These are phyloP conservation scores for Metschnikowia gelsemii DNA, from an alignment of 805 yeast genomes.

Conservation along the genomic window DNA sequence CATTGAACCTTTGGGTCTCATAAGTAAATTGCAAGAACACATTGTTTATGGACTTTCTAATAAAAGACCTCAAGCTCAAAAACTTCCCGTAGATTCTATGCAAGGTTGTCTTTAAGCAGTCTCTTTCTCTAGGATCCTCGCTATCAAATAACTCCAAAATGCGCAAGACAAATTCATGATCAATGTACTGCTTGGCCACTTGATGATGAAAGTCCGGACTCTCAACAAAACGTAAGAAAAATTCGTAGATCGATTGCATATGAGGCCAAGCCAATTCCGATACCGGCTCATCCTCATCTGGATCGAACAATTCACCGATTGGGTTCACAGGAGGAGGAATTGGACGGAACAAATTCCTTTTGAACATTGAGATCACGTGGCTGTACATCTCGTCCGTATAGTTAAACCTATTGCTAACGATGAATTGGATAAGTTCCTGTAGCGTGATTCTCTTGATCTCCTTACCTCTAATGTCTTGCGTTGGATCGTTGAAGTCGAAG, in stretches of 20 bases:
- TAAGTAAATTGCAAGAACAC: slow-evolving; percentile 90
- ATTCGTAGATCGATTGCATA: slow-evolving; percentile 95
- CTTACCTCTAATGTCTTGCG: slow-evolving; percentile 87
- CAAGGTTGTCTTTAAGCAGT: slow-evolving; percentile 88
- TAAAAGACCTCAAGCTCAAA: slow-evolving; percentile 82
- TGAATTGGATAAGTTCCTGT: slow-evolving; percentile 86
- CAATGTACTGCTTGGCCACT: slow-evolving; percentile 89
- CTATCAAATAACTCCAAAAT: slow-evolving; percentile 89
- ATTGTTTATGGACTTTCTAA: slow-evolving; percentile 86
- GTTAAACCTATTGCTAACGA: slow-evolving; percentile 75
- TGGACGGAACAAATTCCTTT: slow-evolving; percentile 85
- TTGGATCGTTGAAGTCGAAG: slow-evolving; percentile 92
- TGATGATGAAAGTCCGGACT: slow-evolving; percentile 93
- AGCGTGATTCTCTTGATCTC: slow-evolving; percentile 85
- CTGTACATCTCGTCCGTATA: slow-evolving; percentile 89
- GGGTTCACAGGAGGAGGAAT: slow-evolving; percentile 99
- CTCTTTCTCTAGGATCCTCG: slow-evolving; percentile 96
- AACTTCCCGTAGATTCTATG: slow-evolving; percentile 97
- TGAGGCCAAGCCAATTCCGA: slow-evolving; percentile 98
- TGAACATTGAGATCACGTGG: slow-evolving; percentile 87
- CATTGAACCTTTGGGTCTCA: slow-evolving; percentile 94
- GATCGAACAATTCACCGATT: slow-evolving; percentile 92
- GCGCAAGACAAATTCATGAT: slow-evolving; percentile 80
- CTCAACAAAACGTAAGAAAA: slow-evolving; percentile 88
- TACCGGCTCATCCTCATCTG: slow-evolving; percentile 98